Base-by-base conservation (phyloP, 192 early-diverging fungal species). In the Backusella australiensis region DNA sequence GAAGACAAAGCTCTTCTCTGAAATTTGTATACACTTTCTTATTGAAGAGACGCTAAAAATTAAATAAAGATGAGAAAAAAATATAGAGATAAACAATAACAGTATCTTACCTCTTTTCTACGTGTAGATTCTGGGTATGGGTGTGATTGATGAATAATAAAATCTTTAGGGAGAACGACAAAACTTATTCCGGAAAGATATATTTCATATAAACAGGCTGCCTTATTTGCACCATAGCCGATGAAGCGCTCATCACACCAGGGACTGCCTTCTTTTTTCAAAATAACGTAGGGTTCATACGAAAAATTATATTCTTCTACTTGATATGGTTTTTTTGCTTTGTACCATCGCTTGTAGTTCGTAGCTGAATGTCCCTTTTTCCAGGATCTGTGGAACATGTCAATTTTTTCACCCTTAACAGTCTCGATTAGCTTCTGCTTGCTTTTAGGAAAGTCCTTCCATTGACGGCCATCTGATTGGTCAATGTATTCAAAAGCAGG, bases 221-320 rank as follows among this genome's bases (percentile, higher is more conserved):
- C 84, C 66, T 88, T 88, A 76, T 88, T 88, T 36, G 83, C 85
- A 49, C 86, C 86, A 71, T 88, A 88, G 0, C 86, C 86, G 35
- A 88, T 81, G 34, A 88, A 88, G 4, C 86, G 83, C 53, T 86
- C 85, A 67, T 84, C 85, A 46, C 85, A 88, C 84, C 86, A 87
- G 0, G 86, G 76, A 11, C 82, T 78, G 0, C 77, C 83, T 42
- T 89, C 76, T 42, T 84, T 83, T 23, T 77, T 83, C 34, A 85
- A 70, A 44, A 89, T 81, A 19, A 84, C 79, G 74, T 89, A 89
- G 26, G 88, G 88, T 67, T 89, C 88, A 77, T 88, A 89, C 19
- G 81, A 81, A 76, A 67, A 81, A 44, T 83, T 81, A 81, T 89
- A 88, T 5, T 76, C 53, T 1, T 80, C 84, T 39, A 89, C 88